Conservation (phyloP, 2,329 filamentous ascomycete genomes). For the Acrodontium crateriforme region DNA sequence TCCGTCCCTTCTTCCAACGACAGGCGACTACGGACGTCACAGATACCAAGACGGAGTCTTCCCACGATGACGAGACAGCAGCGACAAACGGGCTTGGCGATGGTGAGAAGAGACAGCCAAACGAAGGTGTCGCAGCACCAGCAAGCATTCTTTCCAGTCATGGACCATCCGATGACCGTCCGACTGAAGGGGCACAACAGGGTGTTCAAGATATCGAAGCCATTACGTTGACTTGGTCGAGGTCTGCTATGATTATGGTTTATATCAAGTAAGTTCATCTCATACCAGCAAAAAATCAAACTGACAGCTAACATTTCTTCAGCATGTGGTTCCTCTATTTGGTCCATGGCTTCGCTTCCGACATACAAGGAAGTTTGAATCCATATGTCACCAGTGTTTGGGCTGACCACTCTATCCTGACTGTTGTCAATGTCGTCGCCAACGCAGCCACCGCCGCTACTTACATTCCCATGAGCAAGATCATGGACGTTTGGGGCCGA, state of each 20-base stretch:
- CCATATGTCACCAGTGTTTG: conserved; percentile 36
- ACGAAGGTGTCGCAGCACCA: too few species aligned
- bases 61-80: too few species aligned
- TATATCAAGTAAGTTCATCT: conserved; percentile 13
- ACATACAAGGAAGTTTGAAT: conserved; percentile 25
- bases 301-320: too few species aligned
- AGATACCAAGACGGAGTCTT: too few species aligned
- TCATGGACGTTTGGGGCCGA: conserved; percentile 54
- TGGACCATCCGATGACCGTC: too few species aligned
- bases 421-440: conserved; percentile 40
- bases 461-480: conserved; percentile 52
- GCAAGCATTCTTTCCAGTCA: too few species aligned
- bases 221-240: conserved; percentile 25
- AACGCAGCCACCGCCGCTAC: conserved; percentile 44
- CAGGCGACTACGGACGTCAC: too few species aligned
- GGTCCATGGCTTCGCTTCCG: conserved; percentile 34
- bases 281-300: too few species aligned
- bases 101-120: too few species aligned
- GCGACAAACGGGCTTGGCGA: too few species aligned
- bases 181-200: too few species aligned
- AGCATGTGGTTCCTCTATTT: conserved; percentile 36
- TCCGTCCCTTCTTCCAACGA: too few species aligned
- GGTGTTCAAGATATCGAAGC: conserved; percentile 25
- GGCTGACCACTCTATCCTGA: conserved; percentile 37
- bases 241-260: conserved; percentile 18